These are phyloP conservation scores for Cornus suecica DNA, from an alignment of 148 eudicot genomes.

Conservation along the genomic window DNA sequence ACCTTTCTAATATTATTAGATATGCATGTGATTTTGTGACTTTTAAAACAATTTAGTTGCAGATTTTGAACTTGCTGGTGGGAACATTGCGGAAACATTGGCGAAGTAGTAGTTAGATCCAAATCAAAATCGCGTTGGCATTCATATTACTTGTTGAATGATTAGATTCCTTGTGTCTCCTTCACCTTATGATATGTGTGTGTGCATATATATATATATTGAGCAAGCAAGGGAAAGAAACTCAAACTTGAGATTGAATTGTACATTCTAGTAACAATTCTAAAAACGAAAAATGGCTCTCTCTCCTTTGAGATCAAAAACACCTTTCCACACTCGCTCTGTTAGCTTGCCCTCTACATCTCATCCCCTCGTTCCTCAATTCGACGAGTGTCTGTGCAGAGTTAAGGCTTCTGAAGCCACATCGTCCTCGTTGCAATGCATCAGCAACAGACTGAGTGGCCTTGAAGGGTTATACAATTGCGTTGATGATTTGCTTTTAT, in stretches of 20 bases:
- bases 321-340: slow-evolving; percentile 24
- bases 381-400: slow-evolving; percentile 32
- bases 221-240: background rate
- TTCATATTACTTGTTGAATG: background rate
- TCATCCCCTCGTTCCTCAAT: slow-evolving; percentile 22
- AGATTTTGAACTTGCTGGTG: background rate
- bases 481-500: slow-evolving; percentile 23
- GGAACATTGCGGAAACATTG: slow-evolving; percentile 10
- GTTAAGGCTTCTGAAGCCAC: slow-evolving; percentile 35
- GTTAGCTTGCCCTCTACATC: slow-evolving; percentile 27
- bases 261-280: background rate
- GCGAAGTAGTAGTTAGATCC: background rate
- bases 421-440: slow-evolving; percentile 32
- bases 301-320: slow-evolving; percentile 19
- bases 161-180: slow-evolving; percentile 10
- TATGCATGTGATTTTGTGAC: background rate
- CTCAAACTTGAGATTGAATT: background rate
- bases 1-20: background rate
- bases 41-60: background rate
- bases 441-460: slow-evolving; percentile 24
- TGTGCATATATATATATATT: background rate
- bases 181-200: background rate
- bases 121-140: background rate
- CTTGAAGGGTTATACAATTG: slow-evolving; percentile 34
- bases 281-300: slow-evolving; percentile 14